phyloP scores from a whole-genome alignment of 352 stramenopile genomes.

The Phytopythium montanum region DNA sequence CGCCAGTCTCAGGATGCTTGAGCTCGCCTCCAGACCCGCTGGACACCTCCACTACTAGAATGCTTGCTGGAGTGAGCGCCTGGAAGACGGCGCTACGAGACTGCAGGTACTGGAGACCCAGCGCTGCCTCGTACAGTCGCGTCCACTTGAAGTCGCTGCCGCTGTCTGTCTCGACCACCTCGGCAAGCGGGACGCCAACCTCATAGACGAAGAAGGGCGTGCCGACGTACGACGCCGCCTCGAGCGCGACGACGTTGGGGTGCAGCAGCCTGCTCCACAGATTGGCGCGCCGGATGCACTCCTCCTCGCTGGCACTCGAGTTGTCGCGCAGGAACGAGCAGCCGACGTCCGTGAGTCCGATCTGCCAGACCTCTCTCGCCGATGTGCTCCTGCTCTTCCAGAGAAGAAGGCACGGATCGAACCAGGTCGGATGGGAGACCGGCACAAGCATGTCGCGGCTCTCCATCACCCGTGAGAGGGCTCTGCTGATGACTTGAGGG shows the following conservation, averaged over 20 bases:
- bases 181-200: neutral
- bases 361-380: neutral
- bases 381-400: neutral
- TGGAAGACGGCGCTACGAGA: neutral
- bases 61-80: neutral
- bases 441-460: neutral
- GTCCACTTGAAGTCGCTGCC: neutral
- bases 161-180: neutral
- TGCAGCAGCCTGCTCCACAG: neutral
- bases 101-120: neutral
- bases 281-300: neutral
- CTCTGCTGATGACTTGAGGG: neutral
- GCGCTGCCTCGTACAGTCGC: conserved; percentile 1
- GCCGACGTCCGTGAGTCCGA: neutral
- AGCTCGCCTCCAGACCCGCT: neutral
- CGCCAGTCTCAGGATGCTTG: neutral
- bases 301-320: neutral
- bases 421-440: neutral
- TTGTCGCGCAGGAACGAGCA: neutral
- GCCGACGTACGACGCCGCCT: neutral
- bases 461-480: neutral
- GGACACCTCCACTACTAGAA: neutral
- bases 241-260: neutral
- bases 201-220: conserved; percentile 1
- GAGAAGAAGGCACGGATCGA: conserved; percentile 1